Evolutionary conservation across 1,139 yeast species (phyloP).

Genomic region (Candida glucosophila): DNA sequence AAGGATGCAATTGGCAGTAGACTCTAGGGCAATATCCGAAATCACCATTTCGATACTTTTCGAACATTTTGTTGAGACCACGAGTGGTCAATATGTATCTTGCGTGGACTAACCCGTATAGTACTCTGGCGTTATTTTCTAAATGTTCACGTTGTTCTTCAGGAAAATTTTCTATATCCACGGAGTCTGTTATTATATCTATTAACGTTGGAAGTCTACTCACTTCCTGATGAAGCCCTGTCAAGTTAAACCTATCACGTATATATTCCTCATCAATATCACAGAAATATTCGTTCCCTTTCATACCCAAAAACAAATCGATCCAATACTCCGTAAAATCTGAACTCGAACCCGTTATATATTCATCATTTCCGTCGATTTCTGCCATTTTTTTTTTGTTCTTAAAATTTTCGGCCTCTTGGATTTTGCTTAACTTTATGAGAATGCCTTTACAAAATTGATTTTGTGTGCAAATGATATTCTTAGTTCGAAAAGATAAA

Average conservation of each 20-base stretch:
- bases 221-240: conserved; percentile 85
- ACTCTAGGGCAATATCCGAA: conserved; percentile 96
- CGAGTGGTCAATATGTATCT: conserved; percentile 82
- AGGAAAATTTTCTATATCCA: conserved; percentile 44
- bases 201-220: conserved; percentile 70
- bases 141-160: conserved; percentile 55
- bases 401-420: too few relatives aligned
- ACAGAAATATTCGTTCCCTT: conserved; percentile 94
- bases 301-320: conserved; percentile 80
- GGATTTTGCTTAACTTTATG: too few relatives aligned
- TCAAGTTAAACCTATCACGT: conserved; percentile 85
- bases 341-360: conserved; percentile 39
- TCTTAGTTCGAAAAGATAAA: too few relatives aligned
- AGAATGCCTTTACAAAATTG: too few relatives aligned
- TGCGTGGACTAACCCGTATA: conserved; percentile 49
- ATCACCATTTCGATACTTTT: conserved; percentile 84
- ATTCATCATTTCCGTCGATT: conserved; percentile 22
- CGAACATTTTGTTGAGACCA: conserved; percentile 88
- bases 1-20: conserved; percentile 78
- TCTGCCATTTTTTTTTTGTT: conserved; percentile 13
- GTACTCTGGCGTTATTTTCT: conserved; percentile 73
- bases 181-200: conserved; percentile 75
- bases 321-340: conserved; percentile 84
- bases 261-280: conserved; percentile 92
- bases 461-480: too few relatives aligned